These are phyloP conservation scores for Tetracladium marchalianum DNA, from an alignment of 495 filamentous ascomycete species.

Conservation along the genomic window DNA sequence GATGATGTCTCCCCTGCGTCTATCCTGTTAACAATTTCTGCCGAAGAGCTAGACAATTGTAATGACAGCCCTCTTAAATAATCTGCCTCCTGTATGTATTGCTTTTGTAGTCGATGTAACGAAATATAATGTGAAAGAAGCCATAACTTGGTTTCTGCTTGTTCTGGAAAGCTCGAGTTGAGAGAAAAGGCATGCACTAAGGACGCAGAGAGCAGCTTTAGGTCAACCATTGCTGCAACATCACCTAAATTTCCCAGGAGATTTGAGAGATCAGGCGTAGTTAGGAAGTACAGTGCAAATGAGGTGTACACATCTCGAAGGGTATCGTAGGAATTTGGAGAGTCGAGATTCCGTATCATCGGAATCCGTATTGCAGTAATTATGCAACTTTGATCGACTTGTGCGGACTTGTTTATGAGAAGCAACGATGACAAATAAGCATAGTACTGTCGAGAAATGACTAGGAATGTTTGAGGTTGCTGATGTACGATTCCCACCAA, in stretches of 20 bases:
- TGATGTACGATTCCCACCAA: constrained; percentile 9
- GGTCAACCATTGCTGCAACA: constrained; percentile 9
- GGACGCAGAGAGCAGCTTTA: constrained; percentile 13
- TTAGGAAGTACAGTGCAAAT: constrained; percentile 17
- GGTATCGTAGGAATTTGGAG: constrained; percentile 7
- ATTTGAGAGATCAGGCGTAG: constrained; percentile 13
- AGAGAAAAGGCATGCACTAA: constrained; percentile 12
- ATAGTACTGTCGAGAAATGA: constrained; percentile 15
- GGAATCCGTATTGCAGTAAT: constrained; percentile 11
- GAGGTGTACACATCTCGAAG: constrained; percentile 9
- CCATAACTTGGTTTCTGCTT: constrained; percentile 47
- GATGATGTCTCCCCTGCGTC: constrained; percentile 28
- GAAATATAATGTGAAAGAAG: constrained; percentile 74
- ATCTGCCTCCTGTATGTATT: constrained; percentile 37
- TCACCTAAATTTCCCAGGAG: constrained; percentile 9
- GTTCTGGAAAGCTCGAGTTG: constrained; percentile 1
- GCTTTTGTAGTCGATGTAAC: constrained; percentile 45
- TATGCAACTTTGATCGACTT: constrained; percentile 9
- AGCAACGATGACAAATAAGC: constrained; percentile 11
- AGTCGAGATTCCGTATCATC: neutral
- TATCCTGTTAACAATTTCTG: constrained; percentile 43
- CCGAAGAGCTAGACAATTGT: constrained; percentile 51
- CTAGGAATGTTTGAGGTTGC: constrained; percentile 4
- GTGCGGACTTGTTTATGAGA: neutral
- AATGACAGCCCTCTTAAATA: constrained; percentile 57